Evolutionary conservation across 768 basidiomycete species (phyloP).

Genomic region (Agrocybe praecox): DNA sequence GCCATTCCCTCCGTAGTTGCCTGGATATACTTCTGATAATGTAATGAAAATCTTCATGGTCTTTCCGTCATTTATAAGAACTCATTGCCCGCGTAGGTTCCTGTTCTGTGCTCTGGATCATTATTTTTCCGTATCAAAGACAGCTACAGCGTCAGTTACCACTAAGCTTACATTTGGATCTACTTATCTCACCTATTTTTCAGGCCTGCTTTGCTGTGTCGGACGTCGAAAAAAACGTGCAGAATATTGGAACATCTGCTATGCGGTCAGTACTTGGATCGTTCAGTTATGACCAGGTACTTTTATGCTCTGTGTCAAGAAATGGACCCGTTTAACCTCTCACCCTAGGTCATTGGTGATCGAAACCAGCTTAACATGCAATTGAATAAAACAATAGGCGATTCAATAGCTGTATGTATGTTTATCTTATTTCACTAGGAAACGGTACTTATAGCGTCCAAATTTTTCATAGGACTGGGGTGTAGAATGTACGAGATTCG

Average conservation of each 20-base stretch:
- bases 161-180: neutral
- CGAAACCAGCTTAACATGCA: conserved; percentile 54
- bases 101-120: conserved; percentile 54
- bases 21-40: conserved; percentile 37
- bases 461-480: conserved; percentile 46
- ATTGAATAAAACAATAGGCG: conserved; percentile 51
- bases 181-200: neutral
- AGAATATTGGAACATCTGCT: conserved; percentile 55
- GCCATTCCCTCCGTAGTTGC: conserved; percentile 20
- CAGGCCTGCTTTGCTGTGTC: conserved; percentile 53
- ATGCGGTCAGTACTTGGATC: conserved; percentile 55
- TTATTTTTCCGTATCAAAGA: conserved; percentile 54
- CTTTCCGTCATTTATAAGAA: neutral
- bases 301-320: neutral
- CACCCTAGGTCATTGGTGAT: conserved; percentile 48
- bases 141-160: conserved; percentile 41
- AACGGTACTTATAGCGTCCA: neutral
- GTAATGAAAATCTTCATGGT: conserved; percentile 12
- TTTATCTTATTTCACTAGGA: neutral
- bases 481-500: conserved; percentile 58
- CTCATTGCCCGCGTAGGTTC: conserved; percentile 35
- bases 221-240: conserved; percentile 49
- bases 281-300: conserved; percentile 49
- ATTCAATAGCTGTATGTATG: conserved; percentile 41
- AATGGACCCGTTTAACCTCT: neutral